These are phyloP conservation scores for Trichoderma oligosporum DNA, from an alignment of 2,329 filamentous ascomycete genomes.

Conservation along the genomic window DNA sequence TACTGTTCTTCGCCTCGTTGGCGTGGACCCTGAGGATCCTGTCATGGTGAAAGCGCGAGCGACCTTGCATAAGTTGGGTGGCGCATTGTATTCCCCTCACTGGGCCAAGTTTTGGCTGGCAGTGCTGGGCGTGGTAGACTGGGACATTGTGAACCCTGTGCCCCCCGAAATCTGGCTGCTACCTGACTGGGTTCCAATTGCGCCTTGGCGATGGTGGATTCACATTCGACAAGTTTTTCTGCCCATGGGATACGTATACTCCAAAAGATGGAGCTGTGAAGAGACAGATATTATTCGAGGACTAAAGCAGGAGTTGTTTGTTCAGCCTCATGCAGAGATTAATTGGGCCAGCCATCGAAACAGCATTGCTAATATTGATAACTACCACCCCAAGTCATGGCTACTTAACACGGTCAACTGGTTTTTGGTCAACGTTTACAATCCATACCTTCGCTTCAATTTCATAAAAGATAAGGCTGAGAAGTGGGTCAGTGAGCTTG, in stretches of 20 bases:
- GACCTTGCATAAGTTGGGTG: conserved; percentile 79
- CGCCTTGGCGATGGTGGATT: conserved; percentile 96
- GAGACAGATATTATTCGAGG: conserved; percentile 69
- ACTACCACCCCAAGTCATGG: conserved; percentile 91
- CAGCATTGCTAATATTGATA: conserved; percentile 72
- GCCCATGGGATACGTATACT: conserved; percentile 87
- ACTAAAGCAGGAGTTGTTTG: conserved; percentile 77
- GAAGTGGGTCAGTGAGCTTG: conserved; percentile 74
- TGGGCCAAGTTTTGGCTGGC: conserved; percentile 98
- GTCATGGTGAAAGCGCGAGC: conserved; percentile 80
- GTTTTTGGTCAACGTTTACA: conserved; percentile 74
- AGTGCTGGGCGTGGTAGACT: conserved; percentile 74
- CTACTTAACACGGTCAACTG: conserved; percentile 76
- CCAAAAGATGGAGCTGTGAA: conserved; percentile 73
- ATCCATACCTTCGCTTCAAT: conserved; percentile 68
- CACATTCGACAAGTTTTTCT: conserved; percentile 97
- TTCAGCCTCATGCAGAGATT: conserved; percentile 72
- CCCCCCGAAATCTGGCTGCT: conserved; percentile 92
- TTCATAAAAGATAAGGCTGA: conserved; percentile 68
- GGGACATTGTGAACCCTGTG: conserved; percentile 92
- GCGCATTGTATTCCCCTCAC: conserved; percentile 78
- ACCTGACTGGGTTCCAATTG: conserved; percentile 84
- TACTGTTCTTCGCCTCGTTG: conserved; percentile 71
- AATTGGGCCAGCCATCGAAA: conserved; percentile 77
- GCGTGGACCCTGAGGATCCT: conserved; percentile 77